Evolutionary conservation across 352 stramenopile genomes (phyloP), one percentile per base, ranked within the genome.

Genomic region (Halophytophthora batemanensis): DNA sequence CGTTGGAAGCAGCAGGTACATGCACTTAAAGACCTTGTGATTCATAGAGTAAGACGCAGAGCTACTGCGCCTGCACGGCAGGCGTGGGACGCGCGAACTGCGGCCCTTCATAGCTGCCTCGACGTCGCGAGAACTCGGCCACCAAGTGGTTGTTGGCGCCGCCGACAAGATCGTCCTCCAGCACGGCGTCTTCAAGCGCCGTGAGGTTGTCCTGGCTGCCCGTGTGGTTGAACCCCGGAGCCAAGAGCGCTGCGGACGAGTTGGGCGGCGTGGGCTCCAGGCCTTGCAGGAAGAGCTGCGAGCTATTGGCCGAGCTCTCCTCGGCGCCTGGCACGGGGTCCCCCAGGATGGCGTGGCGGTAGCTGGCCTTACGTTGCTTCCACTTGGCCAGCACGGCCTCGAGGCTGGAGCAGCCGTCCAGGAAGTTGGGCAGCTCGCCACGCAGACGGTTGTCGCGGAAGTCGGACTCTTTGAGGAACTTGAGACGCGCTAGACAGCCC

Each of bases 361-460:
- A 91, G 35, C 70, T 89, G 15, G 80, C 80, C 66, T 89, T 89
- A 28, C 81, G 77, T 47, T 80, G 82, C 61, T 89, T 91, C 81
- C 81, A 91, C 70, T 91, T 91, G 50, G 63, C 86, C 74, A 91
- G 79, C 17, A 91, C 81, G 17, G 77, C 77, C 33, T 88, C 77
- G 7, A 91, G 58, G 40, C 78, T 91, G 14, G 77, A 91, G 58
- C 76, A 89, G 18, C 77, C 81, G 40, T 91, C 81, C 12, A 92
- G 54, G 43, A 90, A 90, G 58, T 92, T 90, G 22, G 82, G 78
- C n/a, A 92, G 69, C 53, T 90, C 79, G 7, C 79, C 77, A 15
- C 59, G 69, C 47, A 92, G 55, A 1, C 77, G 74, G 43, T 92
- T 92, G 64, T 90, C 82, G 6, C 82, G 77, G 42, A 93, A 89